Evolutionary conservation across 2,329 filamentous ascomycete species (phyloP), one percentile per base, ranked within the genome.

Genomic region (Cytospora paraplurivora): DNA sequence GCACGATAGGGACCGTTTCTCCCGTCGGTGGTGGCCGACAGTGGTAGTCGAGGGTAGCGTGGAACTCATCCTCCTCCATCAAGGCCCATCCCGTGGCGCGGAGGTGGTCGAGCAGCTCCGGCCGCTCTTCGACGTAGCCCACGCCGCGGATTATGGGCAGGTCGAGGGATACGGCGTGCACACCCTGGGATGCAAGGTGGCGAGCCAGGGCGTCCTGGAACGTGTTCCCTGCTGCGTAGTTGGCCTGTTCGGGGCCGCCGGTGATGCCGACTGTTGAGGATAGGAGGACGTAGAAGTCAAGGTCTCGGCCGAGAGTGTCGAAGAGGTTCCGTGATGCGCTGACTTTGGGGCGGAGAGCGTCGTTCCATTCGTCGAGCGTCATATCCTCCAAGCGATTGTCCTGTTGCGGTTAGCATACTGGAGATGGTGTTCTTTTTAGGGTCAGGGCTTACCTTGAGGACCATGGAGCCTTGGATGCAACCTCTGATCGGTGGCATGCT

Each of bases 201-300:
- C 58, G 62, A 0, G 70, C 71, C 1, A 73, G 62, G 0, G 69
- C 71, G 62, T 77, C 76, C 35, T 77, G 73, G 68, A 49, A 61
- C 1, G 71, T 68, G 49, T 72, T 71, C 6, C 73, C 76, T 1
- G 74, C 73, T 0, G 75, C 41, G 41, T 65, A 71, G 56, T 70
- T 70, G 38, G 68, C 56, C 32, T 70, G 69, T 33, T 65, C 67
- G 21, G 61, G 63, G 54, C 67, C 69, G n/a, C 69, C 70, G 11
- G 67, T 57, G n/a, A 71, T 64, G 17, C 67, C 67, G 57, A 67
- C 65, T 10, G 64, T 66, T 6, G 70, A 71, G 4, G 69, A 71
- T 15, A 71, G 63, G 15, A 71, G 37, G 37, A 71, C 57, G 59
- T 71, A 68, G 63, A 71, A 66, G 41, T 62, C 64, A 1, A 64